A percentile compares a stretch with the other conserved stretches of the same genome.
These are phyloP conservation scores for Penicillium sp. DNA, from an alignment of 2,329 filamentous ascomycete genomes.

Conservation along the genomic window DNA sequence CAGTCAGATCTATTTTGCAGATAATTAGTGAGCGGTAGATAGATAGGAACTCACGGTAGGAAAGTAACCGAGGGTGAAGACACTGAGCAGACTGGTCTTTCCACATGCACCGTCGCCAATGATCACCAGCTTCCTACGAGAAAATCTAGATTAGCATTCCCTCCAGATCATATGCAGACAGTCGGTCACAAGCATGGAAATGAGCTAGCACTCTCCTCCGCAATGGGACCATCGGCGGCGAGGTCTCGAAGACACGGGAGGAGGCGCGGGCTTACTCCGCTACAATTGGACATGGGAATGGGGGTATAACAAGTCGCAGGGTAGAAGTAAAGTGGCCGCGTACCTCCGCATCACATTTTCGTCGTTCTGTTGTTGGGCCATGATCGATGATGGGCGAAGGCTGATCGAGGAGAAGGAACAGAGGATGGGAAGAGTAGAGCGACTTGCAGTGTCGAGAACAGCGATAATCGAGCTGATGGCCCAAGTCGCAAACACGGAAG, in stretches of 20 bases:
- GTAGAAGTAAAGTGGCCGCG: constrained; percentile 27
- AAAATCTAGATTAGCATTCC: constrained; percentile 23
- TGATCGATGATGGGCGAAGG: constrained; percentile 23
- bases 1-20: constrained; percentile 29
- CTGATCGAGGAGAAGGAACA: not conserved
- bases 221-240: not conserved
- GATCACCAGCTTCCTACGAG: constrained; percentile 85
- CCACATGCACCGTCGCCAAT: constrained; percentile 97
- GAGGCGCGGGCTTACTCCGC: constrained; percentile 2
- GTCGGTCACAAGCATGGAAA: not conserved
- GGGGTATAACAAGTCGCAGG: constrained; percentile 10
- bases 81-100: constrained; percentile 95
- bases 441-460: not conserved
- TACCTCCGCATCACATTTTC: constrained; percentile 62
- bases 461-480: constrained; percentile 16
- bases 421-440: constrained; percentile 12
- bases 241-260: not conserved
- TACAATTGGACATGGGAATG: constrained; percentile 9
- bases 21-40: constrained; percentile 4
- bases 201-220: not conserved
- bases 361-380: constrained; percentile 43
- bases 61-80: constrained; percentile 97
- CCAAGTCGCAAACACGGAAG: constrained; percentile 20
- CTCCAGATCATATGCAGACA: not conserved
- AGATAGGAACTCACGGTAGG: constrained; percentile 75